Percentiles rank a stretch among this genome's conserved stretches.
phyloP scores from a whole-genome alignment of 2,329 filamentous ascomycete genomes.

The Elsinoe ampelina region DNA sequence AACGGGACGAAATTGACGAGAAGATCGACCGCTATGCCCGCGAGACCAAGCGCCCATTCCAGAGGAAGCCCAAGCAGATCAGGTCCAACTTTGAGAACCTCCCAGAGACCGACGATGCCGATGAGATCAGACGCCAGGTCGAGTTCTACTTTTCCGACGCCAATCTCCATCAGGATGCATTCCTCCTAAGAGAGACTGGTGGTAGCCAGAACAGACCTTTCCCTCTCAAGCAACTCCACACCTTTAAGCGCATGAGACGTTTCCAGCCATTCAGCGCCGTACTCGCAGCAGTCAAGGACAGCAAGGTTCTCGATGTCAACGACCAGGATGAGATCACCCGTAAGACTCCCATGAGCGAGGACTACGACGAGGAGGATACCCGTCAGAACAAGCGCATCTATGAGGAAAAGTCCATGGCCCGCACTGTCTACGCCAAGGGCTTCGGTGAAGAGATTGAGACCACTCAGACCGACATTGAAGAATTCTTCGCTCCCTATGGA shows the following conservation, averaged over 20 bases:
- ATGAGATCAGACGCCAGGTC: conserved; percentile 79
- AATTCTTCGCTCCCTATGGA: conserved; percentile 76
- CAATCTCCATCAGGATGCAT: conserved; percentile 82
- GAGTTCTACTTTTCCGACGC: conserved; percentile 94
- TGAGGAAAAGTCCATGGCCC: conserved; percentile 57
- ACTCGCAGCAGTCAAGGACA: conserved; percentile 72
- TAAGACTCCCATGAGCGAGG: conserved; percentile 55
- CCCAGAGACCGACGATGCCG: conserved; percentile 66
- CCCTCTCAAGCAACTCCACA: conserved; percentile 64
- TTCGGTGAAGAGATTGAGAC: conserved; percentile 77
- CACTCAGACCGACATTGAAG: conserved; percentile 89
- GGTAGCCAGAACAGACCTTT: conserved; percentile 77
- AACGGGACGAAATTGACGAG: conserved; percentile 17
- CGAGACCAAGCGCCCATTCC: conserved; percentile 9
- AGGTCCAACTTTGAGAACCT: conserved; percentile 34
- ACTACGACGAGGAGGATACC: conserved; percentile 41
- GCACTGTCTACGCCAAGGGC: conserved; percentile 85
- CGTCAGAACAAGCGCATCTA: conserved; percentile 45
- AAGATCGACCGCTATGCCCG: conserved; percentile 17
- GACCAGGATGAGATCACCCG: conserved; percentile 69
- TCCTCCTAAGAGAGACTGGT: conserved; percentile 68
- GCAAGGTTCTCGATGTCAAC: conserved; percentile 60
- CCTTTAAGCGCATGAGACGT: conserved; percentile 90
- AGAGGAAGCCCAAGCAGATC: conserved; percentile 14
- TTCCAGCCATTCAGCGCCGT: conserved; percentile 84